Percentiles rank a stretch among this genome's conserved stretches.
Evolutionary conservation across 805 yeast genomes (phyloP).

Genomic region (Kregervanrija pseudodelftensis): DNA sequence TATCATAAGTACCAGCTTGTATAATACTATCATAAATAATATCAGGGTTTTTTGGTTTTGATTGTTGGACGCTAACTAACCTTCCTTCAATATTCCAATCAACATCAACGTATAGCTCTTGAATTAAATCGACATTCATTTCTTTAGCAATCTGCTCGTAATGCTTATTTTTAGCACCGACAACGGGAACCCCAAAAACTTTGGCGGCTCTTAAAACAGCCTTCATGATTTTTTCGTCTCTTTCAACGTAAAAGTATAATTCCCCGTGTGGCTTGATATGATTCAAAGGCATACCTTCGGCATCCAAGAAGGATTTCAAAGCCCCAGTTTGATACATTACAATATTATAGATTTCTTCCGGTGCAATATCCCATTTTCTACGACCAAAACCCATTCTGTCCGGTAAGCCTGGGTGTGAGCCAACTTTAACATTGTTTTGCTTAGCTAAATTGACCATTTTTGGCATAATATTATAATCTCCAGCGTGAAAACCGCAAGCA

Average conservation of each 20-base stretch:
- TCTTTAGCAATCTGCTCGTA: constrained; percentile 25
- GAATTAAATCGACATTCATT: constrained; percentile 29
- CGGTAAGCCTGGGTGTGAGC: constrained; percentile 35
- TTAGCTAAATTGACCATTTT: constrained; percentile 30
- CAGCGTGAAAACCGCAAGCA: constrained; percentile 38
- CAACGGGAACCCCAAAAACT: constrained; percentile 29
- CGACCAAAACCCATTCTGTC: constrained; percentile 36
- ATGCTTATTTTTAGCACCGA: constrained; percentile 30
- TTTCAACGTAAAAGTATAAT: constrained; percentile 30
- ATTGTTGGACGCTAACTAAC: constrained; percentile 24
- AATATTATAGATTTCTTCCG: constrained; percentile 31
- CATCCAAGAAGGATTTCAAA: constrained; percentile 29
- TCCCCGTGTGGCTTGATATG: constrained; percentile 35
- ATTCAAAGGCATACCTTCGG: constrained; percentile 28
- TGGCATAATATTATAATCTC: constrained; percentile 31
- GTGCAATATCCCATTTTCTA: constrained; percentile 28
- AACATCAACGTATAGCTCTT: constrained; percentile 31
- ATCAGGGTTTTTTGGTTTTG: constrained; percentile 21
- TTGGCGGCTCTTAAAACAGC: constrained; percentile 32
- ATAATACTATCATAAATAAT: constrained; percentile 24
- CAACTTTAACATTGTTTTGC: constrained; percentile 28
- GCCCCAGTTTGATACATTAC: constrained; percentile 36
- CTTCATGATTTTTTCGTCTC: constrained; percentile 30
- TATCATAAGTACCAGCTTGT: constrained; percentile 22
- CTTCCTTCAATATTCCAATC: constrained; percentile 28